Percentiles rank a stretch among this genome's conserved stretches.
Evolutionary conservation across 164 flowering plant species (phyloP).

Genomic region (Liquidambar formosana): DNA sequence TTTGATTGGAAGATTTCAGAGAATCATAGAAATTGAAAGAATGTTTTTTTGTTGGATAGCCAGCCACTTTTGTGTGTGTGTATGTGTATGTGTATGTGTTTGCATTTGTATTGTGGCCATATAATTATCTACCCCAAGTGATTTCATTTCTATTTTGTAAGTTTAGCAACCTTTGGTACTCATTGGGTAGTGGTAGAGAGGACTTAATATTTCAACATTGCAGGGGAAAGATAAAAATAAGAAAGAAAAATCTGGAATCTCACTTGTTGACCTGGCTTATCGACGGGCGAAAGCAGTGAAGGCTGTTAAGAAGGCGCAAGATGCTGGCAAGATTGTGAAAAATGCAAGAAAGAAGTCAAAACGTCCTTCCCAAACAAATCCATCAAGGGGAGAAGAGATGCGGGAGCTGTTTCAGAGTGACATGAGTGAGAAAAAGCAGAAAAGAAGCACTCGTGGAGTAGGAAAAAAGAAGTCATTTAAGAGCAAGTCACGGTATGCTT

Average conservation of each 20-base stretch:
- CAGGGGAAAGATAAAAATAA: constrained; percentile 50
- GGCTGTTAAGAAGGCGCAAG: constrained; percentile 64
- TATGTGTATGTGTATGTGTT: no score
- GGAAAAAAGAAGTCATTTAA: constrained; percentile 74
- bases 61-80: not conserved
- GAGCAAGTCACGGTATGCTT: constrained; percentile 88
- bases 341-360: constrained; percentile 39
- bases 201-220: not conserved
- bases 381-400: constrained; percentile 77
- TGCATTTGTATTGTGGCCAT: not conserved
- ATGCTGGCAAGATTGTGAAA: constrained; percentile 56
- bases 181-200: not conserved
- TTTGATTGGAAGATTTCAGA: not conserved
- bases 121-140: not conserved
- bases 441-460: constrained; percentile 26
- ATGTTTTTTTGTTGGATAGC: no score
- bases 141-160: not conserved
- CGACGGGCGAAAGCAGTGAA: constrained; percentile 81
- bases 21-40: not conserved
- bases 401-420: constrained; percentile 73
- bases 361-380: constrained; percentile 36
- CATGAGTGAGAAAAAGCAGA: constrained; percentile 72
- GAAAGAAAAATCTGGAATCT: constrained; percentile 55
- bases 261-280: constrained; percentile 77
- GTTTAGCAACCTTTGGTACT: not conserved